Evolutionary conservation across 768 basidiomycete genomes (phyloP).

Genomic region (Tephrocybe sp.): DNA sequence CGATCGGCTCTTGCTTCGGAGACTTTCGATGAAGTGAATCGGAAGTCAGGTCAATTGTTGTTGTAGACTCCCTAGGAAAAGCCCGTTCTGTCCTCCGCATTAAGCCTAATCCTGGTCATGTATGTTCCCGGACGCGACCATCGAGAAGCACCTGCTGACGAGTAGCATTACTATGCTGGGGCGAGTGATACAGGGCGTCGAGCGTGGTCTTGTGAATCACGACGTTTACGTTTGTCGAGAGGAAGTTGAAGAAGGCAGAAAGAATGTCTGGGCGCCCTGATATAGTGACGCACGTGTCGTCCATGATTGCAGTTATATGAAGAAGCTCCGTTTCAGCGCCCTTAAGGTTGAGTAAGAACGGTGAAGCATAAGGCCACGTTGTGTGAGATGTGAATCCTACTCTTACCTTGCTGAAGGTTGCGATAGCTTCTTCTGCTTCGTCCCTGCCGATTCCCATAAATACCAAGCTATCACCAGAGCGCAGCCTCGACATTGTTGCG

Average conservation of each 20-base stretch:
- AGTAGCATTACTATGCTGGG: slow-evolving; percentile 27
- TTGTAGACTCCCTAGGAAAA: slow-evolving; percentile 21
- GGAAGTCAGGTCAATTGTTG: slow-evolving; percentile 22
- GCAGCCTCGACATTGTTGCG: no score
- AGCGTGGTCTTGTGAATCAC: slow-evolving; percentile 43
- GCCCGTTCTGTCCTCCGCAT: slow-evolving; percentile 36
- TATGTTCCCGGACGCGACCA: slow-evolving; percentile 39
- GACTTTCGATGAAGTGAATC: not conserved
- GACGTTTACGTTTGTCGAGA: slow-evolving; percentile 28
- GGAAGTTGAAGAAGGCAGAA: slow-evolving; percentile 34
- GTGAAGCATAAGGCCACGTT: slow-evolving; percentile 9
- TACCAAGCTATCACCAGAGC: no score
- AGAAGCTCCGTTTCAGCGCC: slow-evolving; percentile 23
- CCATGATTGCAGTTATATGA: slow-evolving; percentile 50
- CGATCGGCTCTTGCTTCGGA: slow-evolving; percentile 50
- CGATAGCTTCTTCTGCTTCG: slow-evolving; percentile 24
- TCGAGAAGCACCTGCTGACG: slow-evolving; percentile 45
- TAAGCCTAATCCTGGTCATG: slow-evolving; percentile 40
- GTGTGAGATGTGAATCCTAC: not conserved
- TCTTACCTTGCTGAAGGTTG: slow-evolving; percentile 18
- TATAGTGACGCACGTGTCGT: slow-evolving; percentile 47
- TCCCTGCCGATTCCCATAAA: slow-evolving; percentile 26
- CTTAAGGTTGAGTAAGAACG: slow-evolving; percentile 12
- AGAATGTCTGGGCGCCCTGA: slow-evolving; percentile 57
- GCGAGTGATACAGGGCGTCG: slow-evolving; percentile 52